Percentiles rank a stretch among this genome's conserved stretches.
Conservation (phyloP, 768 basidiomycete species). For the Dioszegia aurantiaca region DNA sequence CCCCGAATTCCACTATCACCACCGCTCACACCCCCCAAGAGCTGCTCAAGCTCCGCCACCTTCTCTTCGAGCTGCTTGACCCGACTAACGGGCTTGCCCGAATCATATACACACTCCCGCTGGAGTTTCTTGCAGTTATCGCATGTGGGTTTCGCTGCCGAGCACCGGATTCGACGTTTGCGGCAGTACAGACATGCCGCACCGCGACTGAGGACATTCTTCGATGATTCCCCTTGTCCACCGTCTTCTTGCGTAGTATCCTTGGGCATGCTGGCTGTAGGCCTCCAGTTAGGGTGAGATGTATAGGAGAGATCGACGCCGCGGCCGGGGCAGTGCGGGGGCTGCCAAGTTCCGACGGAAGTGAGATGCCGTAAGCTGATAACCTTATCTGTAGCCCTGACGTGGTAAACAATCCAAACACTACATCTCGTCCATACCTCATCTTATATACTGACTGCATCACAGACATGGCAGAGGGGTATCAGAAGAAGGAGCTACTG, state of each 20-base stretch:
- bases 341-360: too few species aligned
- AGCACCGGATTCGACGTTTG: conserved; percentile 40
- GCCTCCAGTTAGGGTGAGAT: neutral
- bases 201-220: conserved; percentile 29
- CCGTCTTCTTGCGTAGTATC: neutral
- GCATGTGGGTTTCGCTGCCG: conserved; percentile 39
- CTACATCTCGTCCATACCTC: neutral
- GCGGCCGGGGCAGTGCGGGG: neutral
- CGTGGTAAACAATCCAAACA: conserved; percentile 3
- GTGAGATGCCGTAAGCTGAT: too few species aligned
- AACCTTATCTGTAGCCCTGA: neutral
- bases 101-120: conserved; percentile 42
- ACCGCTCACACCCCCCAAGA: conserved; percentile 16
- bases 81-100: conserved; percentile 41
- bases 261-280: neutral
- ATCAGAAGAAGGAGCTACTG: conserved; percentile 68
- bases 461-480: conserved; percentile 59
- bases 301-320: neutral
- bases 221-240: conserved; percentile 9
- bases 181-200: conserved; percentile 47
- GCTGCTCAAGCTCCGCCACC: conserved; percentile 36
- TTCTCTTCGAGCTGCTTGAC: conserved; percentile 48
- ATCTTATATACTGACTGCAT: too few species aligned
- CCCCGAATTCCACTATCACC: too few species aligned
- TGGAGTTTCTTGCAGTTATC: conserved; percentile 36